Evolutionary conservation across 225 moss, liverwort and hornwort genomes (phyloP).

Genomic region (Bryum argenteum): DNA sequence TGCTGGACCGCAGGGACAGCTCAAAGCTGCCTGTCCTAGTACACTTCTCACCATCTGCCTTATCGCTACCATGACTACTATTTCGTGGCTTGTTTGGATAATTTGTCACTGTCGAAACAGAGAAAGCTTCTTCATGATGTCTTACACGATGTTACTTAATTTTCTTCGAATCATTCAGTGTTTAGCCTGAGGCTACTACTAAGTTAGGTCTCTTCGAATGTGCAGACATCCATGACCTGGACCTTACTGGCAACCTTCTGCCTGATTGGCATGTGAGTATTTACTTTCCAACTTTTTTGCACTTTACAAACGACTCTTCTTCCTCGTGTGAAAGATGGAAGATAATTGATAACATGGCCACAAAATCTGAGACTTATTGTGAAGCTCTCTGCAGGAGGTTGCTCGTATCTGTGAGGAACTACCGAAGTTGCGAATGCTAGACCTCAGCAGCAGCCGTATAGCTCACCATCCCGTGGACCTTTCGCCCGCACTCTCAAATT

Average conservation of each 20-base stretch:
- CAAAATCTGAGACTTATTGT: slow-evolving; percentile 11
- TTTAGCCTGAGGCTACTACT: slow-evolving; percentile 15
- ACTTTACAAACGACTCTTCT: not conserved
- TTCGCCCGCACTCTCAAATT: slow-evolving; percentile 49
- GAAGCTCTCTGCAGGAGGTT: slow-evolving; percentile 71
- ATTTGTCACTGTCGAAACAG: not conserved
- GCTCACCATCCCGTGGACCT: slow-evolving; percentile 28
- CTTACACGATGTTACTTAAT: not conserved
- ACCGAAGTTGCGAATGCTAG: slow-evolving; percentile 59
- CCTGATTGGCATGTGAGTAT: slow-evolving; percentile 89
- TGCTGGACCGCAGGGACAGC: slow-evolving; percentile 73
- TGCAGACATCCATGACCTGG: slow-evolving; percentile 80
- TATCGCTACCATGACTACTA: not conserved
- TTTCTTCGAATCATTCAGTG: not conserved
- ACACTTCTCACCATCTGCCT: slow-evolving; percentile 23
- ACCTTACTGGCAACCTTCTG: slow-evolving; percentile 82
- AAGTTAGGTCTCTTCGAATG: slow-evolving; percentile 14
- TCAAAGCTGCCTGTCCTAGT: slow-evolving; percentile 75
- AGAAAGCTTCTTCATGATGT: not conserved
- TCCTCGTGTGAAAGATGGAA: slow-evolving; percentile 6
- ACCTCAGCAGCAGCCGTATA: slow-evolving; percentile 84
- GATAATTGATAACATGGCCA: not conserved
- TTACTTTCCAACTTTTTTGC: slow-evolving; percentile 11
- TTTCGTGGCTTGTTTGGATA: slow-evolving; percentile 10
- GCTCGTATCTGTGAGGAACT: slow-evolving; percentile 78